These are phyloP conservation scores for Trichophyton equinum DNA, from an alignment of 2,329 filamentous ascomycete species.

Conservation along the genomic window DNA sequence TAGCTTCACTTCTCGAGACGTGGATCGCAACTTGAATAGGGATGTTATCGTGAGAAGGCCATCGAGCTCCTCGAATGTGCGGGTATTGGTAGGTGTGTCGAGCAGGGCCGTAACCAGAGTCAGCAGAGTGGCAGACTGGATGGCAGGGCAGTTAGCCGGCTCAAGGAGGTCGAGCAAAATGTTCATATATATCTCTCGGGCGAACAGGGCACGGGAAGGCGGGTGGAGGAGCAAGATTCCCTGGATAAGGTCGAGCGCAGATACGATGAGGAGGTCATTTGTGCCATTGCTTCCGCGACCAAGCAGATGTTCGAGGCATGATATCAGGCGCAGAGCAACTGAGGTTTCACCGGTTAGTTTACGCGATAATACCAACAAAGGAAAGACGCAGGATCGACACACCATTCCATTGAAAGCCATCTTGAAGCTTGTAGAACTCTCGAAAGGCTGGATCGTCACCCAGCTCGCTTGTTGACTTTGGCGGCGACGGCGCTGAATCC, in stretches of 20 bases:
- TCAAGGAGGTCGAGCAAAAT: constrained; percentile 90
- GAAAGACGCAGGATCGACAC: constrained; percentile 7
- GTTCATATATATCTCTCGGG: constrained; percentile 89
- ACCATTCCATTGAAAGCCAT: constrained; percentile 95
- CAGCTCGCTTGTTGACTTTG: constrained; percentile 57
- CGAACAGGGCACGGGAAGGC: constrained; percentile 75
- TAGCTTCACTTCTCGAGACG: constrained; percentile 78
- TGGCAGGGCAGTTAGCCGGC: constrained; percentile 77
- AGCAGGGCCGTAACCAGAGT: constrained; percentile 82
- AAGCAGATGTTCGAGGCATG: constrained; percentile 73
- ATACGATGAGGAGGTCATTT: constrained; percentile 79
- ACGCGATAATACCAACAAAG: background rate
- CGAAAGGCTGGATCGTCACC: constrained; percentile 76
- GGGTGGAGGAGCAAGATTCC: constrained; percentile 80
- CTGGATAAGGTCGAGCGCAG: constrained; percentile 77
- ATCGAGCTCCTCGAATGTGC: constrained; percentile 83
- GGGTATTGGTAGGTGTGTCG: constrained; percentile 74
- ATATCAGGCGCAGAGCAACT: constrained; percentile 73
- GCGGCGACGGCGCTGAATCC: constrained; percentile 31
- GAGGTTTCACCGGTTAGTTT: background rate
- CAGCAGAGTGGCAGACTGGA: constrained; percentile 80
- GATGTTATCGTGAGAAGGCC: constrained; percentile 84
- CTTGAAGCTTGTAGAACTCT: constrained; percentile 93
- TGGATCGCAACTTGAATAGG: constrained; percentile 79
- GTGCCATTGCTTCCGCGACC: constrained; percentile 69